Evolutionary conservation across 768 basidiomycete species (phyloP).

Genomic region (Tricholoma sp.): DNA sequence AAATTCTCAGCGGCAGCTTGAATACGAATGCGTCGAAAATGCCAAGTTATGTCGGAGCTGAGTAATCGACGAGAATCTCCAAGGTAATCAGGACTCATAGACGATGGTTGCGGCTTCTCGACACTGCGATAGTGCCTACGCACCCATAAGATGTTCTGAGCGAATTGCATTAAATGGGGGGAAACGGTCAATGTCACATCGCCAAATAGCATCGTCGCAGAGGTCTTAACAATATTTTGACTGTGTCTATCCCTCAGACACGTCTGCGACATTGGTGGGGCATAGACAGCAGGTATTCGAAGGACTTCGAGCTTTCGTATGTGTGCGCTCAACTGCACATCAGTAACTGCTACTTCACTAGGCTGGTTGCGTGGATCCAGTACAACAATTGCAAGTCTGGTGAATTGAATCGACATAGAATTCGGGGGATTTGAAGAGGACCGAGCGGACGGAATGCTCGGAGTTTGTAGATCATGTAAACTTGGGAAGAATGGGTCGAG

Average conservation of each 20-base stretch:
- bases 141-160: conserved; percentile 50
- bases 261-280: conserved; percentile 37
- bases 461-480: conserved; percentile 8
- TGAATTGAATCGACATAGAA: conserved; percentile 23
- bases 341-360: conserved; percentile 31
- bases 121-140: conserved; percentile 30
- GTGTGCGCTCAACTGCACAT: conserved; percentile 23
- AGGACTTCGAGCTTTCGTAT: conserved; percentile 19
- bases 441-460: not conserved
- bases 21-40: conserved; percentile 41
- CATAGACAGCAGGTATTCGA: conserved; percentile 11
- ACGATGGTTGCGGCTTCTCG: not conserved
- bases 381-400: conserved; percentile 26
- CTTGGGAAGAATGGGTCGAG: conserved; percentile 27
- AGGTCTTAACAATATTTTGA: conserved; percentile 24
- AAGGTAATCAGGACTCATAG: conserved; percentile 1
- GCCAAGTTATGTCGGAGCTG: conserved; percentile 34
- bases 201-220: conserved; percentile 34
- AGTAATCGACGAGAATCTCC: conserved; percentile 6
- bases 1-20: conserved; percentile 69
- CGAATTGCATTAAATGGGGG: conserved; percentile 59
- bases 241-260: conserved; percentile 35
- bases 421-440: not conserved
- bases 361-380: conserved; percentile 29
- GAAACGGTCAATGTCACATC: conserved; percentile 38